Evolutionary conservation across 495 filamentous ascomycete genomes (phyloP), one percentile per base, ranked within the genome.

Genomic region (Annulohypoxylon moriforme): DNA sequence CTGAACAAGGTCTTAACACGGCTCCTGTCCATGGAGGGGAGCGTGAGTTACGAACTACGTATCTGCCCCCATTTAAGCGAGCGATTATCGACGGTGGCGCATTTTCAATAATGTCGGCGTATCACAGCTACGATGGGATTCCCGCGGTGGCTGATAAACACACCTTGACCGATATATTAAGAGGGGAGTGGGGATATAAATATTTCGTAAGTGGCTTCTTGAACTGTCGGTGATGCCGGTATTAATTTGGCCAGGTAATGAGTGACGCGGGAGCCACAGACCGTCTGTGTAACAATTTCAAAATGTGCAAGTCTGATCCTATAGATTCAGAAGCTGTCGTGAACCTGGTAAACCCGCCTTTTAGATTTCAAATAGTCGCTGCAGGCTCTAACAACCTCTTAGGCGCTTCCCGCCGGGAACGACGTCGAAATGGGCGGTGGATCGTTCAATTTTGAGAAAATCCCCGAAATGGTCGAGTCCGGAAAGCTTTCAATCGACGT

Each of bases 361-460:
- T 9, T 5, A 34, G 14, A 34, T 1, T 38, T 16, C 18, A 44
- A 4, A 46, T 4, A 11, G 5, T 11, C 29, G 16, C 3, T 16
- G 6, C n/a, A 10, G 6, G 2, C 59, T 22, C 31, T 55, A 53
- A 49, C 22, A 47, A 14, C 9, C 11, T 1, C 47, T 1, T 64
- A 80, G 78, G 87, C 86, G 5, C 81, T 92, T 36, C 86, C 85
- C 4, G 89, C 90, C 13, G 90, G 90, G n/a, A 89, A 87, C 52
- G 89, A 92, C 64, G 86, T 90, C n/a, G 90, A 92, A 70, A 92
- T 92, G 90, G 90, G 90, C 34, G 90, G 90, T 55, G 90, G 90
- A 29, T 89, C 87, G 18, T 92, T 86, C 80, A 91, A 89, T 76
- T 92, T 88, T 72, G 83, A 86, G 61, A 86, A 83, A 24, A 91